Evolutionary conservation across 2,329 filamentous ascomycete species (phyloP).

Genomic region (Dactylellina cionopaga): DNA sequence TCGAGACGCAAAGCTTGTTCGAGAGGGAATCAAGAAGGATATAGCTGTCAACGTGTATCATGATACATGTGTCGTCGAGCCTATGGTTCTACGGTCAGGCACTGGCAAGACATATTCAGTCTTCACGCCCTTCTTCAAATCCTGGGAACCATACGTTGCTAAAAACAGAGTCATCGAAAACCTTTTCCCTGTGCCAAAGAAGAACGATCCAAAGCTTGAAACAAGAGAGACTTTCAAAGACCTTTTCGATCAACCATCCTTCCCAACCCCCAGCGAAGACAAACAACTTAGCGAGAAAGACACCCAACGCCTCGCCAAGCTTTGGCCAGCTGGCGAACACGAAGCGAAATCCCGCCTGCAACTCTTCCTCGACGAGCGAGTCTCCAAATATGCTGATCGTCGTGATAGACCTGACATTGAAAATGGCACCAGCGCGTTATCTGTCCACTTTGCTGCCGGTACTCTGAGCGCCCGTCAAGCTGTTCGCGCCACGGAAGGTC

Average conservation of each 20-base stretch:
- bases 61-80: constrained; percentile 83
- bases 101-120: constrained; percentile 82
- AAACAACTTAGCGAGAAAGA: constrained; percentile 52
- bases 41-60: constrained; percentile 77
- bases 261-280: constrained; percentile 55
- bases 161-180: constrained; percentile 74
- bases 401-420: constrained; percentile 72
- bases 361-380: constrained; percentile 74
- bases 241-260: constrained; percentile 14
- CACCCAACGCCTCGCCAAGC: constrained; percentile 58
- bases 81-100: constrained; percentile 63
- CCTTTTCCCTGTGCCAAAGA: constrained; percentile 68
- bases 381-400: constrained; percentile 70
- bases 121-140: constrained; percentile 81
- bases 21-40: constrained; percentile 69
- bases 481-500: constrained; percentile 70
- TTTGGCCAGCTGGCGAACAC: constrained; percentile 75
- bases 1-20: constrained; percentile 75
- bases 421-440: constrained; percentile 74
- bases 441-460: constrained; percentile 77
- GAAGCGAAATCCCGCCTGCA: constrained; percentile 73
- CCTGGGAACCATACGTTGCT: constrained; percentile 79
- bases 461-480: constrained; percentile 75
- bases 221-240: constrained; percentile 19
- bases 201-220: constrained; percentile 65